Evolutionary conservation across 2,329 filamentous ascomycete species (phyloP).

Genomic region (Aspergillus sp.): DNA sequence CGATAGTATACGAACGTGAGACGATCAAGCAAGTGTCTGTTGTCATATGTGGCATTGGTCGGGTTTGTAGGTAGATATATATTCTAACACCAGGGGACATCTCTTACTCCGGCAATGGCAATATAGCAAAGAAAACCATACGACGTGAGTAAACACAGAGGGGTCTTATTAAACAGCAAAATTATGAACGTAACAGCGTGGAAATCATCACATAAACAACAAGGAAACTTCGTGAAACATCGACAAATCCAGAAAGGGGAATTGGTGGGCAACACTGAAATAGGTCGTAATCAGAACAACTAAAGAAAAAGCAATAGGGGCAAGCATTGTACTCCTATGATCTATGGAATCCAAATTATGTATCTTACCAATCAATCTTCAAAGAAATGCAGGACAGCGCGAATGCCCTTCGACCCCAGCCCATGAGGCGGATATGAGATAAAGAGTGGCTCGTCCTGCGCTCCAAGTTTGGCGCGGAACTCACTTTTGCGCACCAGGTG

Average conservation of each 20-base stretch:
- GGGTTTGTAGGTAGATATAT: too few relatives aligned
- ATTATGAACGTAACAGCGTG: background rate
- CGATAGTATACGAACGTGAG: too few relatives aligned
- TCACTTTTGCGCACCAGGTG: conserved; percentile 80
- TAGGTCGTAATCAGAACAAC: background rate
- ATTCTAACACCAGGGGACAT: too few relatives aligned
- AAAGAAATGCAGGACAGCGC: conserved; percentile 88
- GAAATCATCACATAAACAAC: background rate
- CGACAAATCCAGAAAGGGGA: conserved; percentile 5
- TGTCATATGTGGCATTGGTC: too few relatives aligned
- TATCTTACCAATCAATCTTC: conserved; percentile 51
- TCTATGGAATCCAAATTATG: too few relatives aligned
- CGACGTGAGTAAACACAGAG: background rate
- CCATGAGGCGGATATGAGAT: conserved; percentile 88
- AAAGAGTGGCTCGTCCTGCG: conserved; percentile 77
- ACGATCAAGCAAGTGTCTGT: too few relatives aligned
- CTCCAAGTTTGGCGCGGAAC: conserved; percentile 88
- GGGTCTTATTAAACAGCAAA: background rate
- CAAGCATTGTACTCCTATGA: background rate
- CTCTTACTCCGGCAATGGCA: background rate
- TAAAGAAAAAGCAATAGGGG: background rate
- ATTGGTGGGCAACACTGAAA: background rate
- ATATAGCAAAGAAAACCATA: background rate
- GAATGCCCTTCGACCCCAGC: conserved; percentile 74
- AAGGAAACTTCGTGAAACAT: too few relatives aligned